Percentiles rank a stretch among this genome's conserved stretches.
Conservation (phyloP, 495 filamentous ascomycete genomes). For the Paragyromitra xinjiangensis region DNA sequence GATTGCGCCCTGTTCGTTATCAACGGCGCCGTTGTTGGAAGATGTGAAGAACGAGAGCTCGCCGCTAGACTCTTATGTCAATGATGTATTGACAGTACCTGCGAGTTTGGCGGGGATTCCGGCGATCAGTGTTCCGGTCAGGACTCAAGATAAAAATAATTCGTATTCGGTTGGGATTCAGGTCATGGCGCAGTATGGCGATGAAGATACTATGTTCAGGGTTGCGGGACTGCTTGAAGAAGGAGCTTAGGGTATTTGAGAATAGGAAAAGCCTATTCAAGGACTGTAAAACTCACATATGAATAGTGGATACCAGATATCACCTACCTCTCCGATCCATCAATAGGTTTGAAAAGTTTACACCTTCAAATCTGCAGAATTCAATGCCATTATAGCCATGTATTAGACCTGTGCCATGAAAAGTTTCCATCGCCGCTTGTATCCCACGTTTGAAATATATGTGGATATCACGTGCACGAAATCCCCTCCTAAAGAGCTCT, state of each 20-base stretch:
- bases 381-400: too few relatives aligned
- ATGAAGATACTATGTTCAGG: conserved; percentile 73
- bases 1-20: conserved; percentile 86
- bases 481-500: too few relatives aligned
- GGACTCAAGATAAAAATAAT: conserved; percentile 53
- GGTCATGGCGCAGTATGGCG: conserved; percentile 88
- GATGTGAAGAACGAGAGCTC: conserved; percentile 61
- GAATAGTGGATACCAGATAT: neutral
- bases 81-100: conserved; percentile 95
- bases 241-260: neutral
- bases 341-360: neutral
- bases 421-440: too few relatives aligned
- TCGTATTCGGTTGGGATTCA: conserved; percentile 75
- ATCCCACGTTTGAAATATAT: too few relatives aligned
- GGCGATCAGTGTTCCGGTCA: conserved; percentile 82
- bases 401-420: too few relatives aligned
- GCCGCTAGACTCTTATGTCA: conserved; percentile 75
- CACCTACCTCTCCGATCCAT: neutral
- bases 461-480: too few relatives aligned
- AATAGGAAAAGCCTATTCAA: neutral
- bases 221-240: conserved; percentile 64
- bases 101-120: conserved; percentile 92
- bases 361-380: neutral
- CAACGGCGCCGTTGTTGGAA: conserved; percentile 72
- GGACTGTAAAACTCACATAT: neutral